Conservation (phyloP, 176 grass and related monocot genomes). For the Otatea glauca region DNA sequence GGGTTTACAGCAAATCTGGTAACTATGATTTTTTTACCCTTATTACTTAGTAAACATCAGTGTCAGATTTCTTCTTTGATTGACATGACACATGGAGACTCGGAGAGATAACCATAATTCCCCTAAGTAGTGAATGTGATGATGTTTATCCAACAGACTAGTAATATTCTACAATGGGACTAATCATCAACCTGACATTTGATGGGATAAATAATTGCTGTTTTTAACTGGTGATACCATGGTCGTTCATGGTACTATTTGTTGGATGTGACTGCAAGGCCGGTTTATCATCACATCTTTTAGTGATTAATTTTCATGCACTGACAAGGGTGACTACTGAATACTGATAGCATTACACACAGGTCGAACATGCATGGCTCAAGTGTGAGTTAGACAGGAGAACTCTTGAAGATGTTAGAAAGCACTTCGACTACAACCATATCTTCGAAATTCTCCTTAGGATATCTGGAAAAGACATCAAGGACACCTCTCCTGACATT, state of each 20-base stretch:
- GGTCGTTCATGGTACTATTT: constrained; percentile 16
- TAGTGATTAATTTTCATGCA: constrained; percentile 30
- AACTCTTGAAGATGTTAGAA: constrained; percentile 55
- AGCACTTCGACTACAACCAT: constrained; percentile 51
- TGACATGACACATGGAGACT: neutral
- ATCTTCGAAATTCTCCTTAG: constrained; percentile 43
- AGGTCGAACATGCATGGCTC: constrained; percentile 63
- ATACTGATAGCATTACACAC: constrained; percentile 1
- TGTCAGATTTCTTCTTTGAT: neutral
- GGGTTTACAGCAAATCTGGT: no score
- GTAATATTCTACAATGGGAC: neutral
- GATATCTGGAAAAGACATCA: constrained; percentile 34
- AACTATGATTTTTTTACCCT: neutral
- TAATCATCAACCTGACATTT: neutral
- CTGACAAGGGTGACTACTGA: constrained; percentile 4
- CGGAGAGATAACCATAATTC: constrained; percentile 6
- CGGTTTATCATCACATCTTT: neutral
- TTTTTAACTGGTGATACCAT: constrained; percentile 12
- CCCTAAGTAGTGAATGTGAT: constrained; percentile 4
- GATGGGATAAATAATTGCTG: neutral
- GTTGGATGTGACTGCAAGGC: neutral
- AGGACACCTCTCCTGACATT: constrained; percentile 29
- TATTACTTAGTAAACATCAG: constrained; percentile 9
- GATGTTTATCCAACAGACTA: constrained; percentile 7
- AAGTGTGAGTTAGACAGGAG: constrained; percentile 59